Evolutionary conservation across 2,329 filamentous ascomycete species (phyloP).

Genomic region (Balansia obtecta): DNA sequence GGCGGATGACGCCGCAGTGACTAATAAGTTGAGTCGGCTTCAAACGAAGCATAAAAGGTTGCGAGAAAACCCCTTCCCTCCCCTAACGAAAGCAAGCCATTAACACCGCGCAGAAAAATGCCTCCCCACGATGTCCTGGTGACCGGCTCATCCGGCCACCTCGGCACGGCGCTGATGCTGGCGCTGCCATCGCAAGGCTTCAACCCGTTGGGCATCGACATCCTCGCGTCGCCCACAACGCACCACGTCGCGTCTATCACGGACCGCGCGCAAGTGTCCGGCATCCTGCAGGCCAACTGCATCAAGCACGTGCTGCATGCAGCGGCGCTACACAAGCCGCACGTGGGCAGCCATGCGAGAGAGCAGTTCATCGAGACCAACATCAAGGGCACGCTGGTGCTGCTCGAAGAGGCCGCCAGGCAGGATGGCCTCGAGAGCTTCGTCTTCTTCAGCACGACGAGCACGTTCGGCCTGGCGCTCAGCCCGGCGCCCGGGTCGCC

Average conservation of each 20-base stretch:
- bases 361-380: constrained; percentile 31
- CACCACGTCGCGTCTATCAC: constrained; percentile 24
- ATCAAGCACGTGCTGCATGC: constrained; percentile 31
- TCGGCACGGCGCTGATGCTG: constrained; percentile 33
- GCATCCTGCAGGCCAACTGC: constrained; percentile 18
- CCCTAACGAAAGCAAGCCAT: no score
- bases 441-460: constrained; percentile 33
- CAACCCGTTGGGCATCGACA: constrained; percentile 30
- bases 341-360: constrained; percentile 31
- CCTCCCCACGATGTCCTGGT: constrained; percentile 25
- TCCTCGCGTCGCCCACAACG: constrained; percentile 25
- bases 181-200: constrained; percentile 25
- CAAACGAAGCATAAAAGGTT: no score
- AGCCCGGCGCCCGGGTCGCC: constrained; percentile 22
- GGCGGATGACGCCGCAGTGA: no score
- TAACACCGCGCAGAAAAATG: background rate
- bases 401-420: constrained; percentile 27
- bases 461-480: constrained; percentile 29
- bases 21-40: no score
- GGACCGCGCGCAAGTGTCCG: constrained; percentile 21
- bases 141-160: constrained; percentile 33
- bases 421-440: constrained; percentile 23
- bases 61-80: no score
- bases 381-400: constrained; percentile 28
- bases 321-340: constrained; percentile 35